These are phyloP conservation scores for Cordyceps militaris DNA, from an alignment of 2,329 filamentous ascomycete species.

Conservation along the genomic window DNA sequence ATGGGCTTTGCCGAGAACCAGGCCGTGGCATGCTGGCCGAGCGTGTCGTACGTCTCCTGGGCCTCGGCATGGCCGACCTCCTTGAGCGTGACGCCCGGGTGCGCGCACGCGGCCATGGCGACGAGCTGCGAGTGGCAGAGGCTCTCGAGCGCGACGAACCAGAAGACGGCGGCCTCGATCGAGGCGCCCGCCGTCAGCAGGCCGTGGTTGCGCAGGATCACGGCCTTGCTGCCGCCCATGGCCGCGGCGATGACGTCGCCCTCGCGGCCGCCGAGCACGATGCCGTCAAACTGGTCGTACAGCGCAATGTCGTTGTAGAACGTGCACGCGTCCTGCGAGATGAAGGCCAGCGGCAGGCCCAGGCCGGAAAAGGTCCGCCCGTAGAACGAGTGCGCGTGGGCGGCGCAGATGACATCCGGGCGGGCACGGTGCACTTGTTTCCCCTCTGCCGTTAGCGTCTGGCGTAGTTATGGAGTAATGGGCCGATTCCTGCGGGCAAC, in stretches of 20 bases:
- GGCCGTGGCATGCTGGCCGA: slow-evolving; percentile 55
- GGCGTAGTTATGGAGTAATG: not conserved
- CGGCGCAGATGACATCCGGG: slow-evolving; percentile 47
- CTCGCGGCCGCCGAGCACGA: slow-evolving; percentile 46
- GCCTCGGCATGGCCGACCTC: slow-evolving; percentile 65
- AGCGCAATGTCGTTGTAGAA: slow-evolving; percentile 46
- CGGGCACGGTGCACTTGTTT: slow-evolving; percentile 43
- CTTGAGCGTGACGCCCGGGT: slow-evolving; percentile 55
- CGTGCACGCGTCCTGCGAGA: slow-evolving; percentile 55
- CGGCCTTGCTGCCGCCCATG: slow-evolving; percentile 43
- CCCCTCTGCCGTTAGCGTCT: not conserved
- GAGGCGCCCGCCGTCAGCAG: slow-evolving; percentile 42
- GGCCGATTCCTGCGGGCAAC: not conserved
- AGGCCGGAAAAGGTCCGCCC: slow-evolving; percentile 53
- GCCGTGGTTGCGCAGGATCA: slow-evolving; percentile 48
- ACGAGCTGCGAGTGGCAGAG: slow-evolving; percentile 43
- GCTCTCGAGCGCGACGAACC: slow-evolving; percentile 46
- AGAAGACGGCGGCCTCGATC: slow-evolving; percentile 46
- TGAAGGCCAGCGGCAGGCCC: slow-evolving; percentile 56
- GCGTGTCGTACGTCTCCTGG: slow-evolving; percentile 56
- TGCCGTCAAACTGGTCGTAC: slow-evolving; percentile 42
- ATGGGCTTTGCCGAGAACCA: slow-evolving; percentile 52
- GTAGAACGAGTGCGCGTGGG: slow-evolving; percentile 48
- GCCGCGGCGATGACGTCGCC: slow-evolving; percentile 40
- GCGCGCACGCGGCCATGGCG: slow-evolving; percentile 53